Conservation (phyloP, 768 basidiomycete genomes). For the Lactarius psammicola region DNA sequence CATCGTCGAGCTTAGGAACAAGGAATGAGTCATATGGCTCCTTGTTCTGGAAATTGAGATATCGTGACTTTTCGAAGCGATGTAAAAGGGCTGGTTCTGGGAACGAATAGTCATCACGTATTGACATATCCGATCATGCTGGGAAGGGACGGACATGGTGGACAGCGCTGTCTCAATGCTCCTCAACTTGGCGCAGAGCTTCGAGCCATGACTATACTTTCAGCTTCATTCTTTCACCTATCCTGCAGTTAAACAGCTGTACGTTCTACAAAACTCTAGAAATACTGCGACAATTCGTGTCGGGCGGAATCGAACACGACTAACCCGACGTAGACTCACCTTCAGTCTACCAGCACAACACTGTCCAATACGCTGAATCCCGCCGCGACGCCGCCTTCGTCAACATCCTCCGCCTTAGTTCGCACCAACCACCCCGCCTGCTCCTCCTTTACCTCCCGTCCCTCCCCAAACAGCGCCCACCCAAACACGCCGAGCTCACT, state of each 20-base stretch:
- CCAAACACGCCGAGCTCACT: constrained; percentile 94
- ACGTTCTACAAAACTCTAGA: background rate
- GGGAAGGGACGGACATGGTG: no score
- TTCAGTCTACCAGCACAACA: constrained; percentile 40
- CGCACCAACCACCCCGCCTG: constrained; percentile 81
- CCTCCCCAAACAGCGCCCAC: constrained; percentile 71
- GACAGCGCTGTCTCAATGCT: no score
- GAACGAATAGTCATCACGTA: no score
- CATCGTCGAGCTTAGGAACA: no score
- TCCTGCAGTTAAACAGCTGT: background rate
- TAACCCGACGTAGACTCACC: background rate
- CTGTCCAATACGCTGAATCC: constrained; percentile 50
- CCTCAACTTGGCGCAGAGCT: no score
- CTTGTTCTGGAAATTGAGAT: no score
- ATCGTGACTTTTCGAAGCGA: no score
- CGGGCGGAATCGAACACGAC: background rate
- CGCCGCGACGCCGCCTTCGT: constrained; percentile 81
- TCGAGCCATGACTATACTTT: no score
- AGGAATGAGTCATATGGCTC: no score
- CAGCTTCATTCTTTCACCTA: no score
- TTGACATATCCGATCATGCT: no score
- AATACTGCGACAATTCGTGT: background rate
- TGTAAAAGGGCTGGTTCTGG: no score
- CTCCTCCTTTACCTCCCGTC: constrained; percentile 50
- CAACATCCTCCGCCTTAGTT: constrained; percentile 86